Conservation (phyloP, 805 yeast species). For the Barnettozyma californica region DNA sequence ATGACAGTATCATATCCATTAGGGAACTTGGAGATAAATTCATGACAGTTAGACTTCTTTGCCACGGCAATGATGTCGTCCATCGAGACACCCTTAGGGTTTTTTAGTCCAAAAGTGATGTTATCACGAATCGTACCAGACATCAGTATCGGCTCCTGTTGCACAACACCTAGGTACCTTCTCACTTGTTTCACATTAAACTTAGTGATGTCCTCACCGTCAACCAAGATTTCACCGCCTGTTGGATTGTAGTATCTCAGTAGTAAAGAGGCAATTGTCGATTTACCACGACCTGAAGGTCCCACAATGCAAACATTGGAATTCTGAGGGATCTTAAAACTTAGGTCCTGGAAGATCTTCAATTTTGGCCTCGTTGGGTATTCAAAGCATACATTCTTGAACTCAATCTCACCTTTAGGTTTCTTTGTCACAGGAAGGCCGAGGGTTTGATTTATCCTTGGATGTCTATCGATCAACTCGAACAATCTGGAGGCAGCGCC, state of each 20-base stretch:
- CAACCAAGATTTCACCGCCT: conserved; percentile 43
- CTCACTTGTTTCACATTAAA: conserved; percentile 51
- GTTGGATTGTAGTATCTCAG: conserved; percentile 48
- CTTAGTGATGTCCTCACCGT: conserved; percentile 44
- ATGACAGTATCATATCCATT: conserved; percentile 61
- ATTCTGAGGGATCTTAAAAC: conserved; percentile 45
- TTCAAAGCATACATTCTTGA: conserved; percentile 62
- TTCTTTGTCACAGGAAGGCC: conserved; percentile 44
- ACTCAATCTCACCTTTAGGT: conserved; percentile 46
- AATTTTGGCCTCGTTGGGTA: conserved; percentile 87
- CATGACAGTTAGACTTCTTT: conserved; percentile 48
- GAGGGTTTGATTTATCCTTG: conserved; percentile 58
- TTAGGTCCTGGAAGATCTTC: conserved; percentile 43
- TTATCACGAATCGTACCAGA: conserved; percentile 82
- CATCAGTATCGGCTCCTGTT: conserved; percentile 72
- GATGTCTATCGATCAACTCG: conserved; percentile 75
- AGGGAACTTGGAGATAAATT: conserved; percentile 56
- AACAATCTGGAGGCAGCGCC: conserved; percentile 94
- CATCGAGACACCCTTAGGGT: conserved; percentile 40
- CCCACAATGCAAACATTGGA: conserved; percentile 75
- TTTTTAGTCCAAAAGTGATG: conserved; percentile 56
- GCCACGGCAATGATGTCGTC: conserved; percentile 42
- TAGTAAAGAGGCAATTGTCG: conserved; percentile 64
- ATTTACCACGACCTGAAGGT: conserved; percentile 87
- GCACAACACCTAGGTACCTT: conserved; percentile 60